A percentile compares a stretch with the other conserved stretches of the same genome.
Conservation (phyloP, 2,329 filamentous ascomycete genomes). For the Podosphaera fusca region DNA sequence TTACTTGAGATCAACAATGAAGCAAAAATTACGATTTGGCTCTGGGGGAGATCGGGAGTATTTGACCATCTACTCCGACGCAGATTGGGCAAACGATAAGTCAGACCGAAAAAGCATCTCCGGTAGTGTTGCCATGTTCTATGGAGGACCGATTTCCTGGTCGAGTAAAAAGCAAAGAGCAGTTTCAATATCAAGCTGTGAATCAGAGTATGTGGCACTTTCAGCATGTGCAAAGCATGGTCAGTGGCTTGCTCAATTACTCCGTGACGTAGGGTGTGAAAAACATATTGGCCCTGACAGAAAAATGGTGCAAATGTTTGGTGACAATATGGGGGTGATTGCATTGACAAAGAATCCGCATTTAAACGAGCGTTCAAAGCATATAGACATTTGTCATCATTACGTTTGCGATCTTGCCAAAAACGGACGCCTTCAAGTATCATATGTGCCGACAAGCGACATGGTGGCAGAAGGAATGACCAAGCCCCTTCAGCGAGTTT, state of each 20-base stretch:
- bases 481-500: too few species aligned
- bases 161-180: slow-evolving; percentile 1
- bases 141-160: neutral
- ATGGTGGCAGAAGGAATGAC: too few species aligned
- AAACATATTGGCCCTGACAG: too few species aligned
- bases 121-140: neutral
- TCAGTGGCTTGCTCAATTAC: neutral
- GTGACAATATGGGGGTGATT: neutral
- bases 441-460: neutral
- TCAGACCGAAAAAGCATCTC: too few species aligned
- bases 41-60: neutral
- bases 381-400: neutral
- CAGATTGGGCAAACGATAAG: too few species aligned
- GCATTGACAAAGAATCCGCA: neutral
- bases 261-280: neutral
- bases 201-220: neutral
- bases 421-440: neutral
- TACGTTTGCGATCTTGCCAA: neutral
- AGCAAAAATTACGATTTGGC: neutral
- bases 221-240: neutral
- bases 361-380: neutral
- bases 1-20: neutral
- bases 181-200: neutral
- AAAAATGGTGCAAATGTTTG: neutral
- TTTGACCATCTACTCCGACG: too few species aligned